A percentile compares a stretch with the other conserved stretches of the same genome.
These are phyloP conservation scores for Candida ipomoeae DNA, from an alignment of 805 yeast genomes.

Conservation along the genomic window DNA sequence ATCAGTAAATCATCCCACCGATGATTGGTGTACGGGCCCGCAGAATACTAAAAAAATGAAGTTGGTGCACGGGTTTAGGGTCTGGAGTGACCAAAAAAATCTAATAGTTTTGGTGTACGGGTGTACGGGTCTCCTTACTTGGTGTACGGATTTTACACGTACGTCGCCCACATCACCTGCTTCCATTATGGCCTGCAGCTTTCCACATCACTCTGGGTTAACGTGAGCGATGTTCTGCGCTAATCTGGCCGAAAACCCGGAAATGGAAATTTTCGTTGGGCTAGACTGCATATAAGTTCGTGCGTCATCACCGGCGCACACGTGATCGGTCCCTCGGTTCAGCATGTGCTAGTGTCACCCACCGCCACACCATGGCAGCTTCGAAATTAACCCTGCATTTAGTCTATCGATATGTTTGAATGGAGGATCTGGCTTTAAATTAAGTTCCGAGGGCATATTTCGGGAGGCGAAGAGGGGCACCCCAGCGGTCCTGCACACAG, in stretches of 20 bases:
- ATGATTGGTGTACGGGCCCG: no score
- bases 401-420: not conserved
- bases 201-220: not conserved
- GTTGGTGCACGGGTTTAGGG: not conserved
- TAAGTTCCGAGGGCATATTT: not conserved
- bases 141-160: not conserved
- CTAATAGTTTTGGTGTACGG: not conserved
- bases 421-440: not conserved
- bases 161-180: not conserved
- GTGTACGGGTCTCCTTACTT: not conserved
- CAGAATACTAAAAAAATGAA: no score
- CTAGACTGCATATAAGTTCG: no score
- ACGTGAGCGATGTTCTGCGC: no score
- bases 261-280: not conserved
- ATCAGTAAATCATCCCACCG: no score
- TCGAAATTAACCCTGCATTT: no score
- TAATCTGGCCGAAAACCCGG: not conserved
- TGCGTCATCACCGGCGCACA: not conserved
- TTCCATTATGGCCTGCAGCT: not conserved
- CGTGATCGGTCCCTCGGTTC: not conserved
- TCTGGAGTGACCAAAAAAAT: not conserved
- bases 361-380: not conserved
- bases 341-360: not conserved
- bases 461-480: not conserved
- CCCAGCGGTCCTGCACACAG: not conserved